phyloP scores from a whole-genome alignment of 225 moss, liverwort and hornwort genomes.

The Rhytidiadelphus loreus region DNA sequence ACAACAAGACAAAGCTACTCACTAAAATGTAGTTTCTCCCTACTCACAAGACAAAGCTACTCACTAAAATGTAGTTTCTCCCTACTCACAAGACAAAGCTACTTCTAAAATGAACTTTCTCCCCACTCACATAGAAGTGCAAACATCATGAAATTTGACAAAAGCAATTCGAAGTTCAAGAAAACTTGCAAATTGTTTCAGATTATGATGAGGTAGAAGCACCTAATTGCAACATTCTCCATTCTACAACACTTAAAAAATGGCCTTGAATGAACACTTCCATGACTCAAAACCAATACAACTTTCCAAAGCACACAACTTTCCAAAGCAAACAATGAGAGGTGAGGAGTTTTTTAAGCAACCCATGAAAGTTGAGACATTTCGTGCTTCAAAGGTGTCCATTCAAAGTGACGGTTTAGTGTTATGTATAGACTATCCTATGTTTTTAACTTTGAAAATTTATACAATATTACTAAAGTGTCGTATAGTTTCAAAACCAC shows the following conservation, averaged over 20 bases:
- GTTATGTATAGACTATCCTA: background rate
- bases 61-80: background rate
- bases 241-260: background rate
- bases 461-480: accelerated
- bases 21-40: background rate
- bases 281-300: background rate
- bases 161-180: accelerated
- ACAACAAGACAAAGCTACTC: background rate
- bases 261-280: background rate
- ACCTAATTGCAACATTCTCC: too few relatives aligned
- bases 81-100: background rate
- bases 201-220: background rate
- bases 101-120: background rate
- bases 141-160: background rate
- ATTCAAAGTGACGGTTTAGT: background rate
- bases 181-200: background rate
- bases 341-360: background rate
- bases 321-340: background rate
- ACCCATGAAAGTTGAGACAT: background rate
- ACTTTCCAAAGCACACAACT: background rate
- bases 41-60: background rate
- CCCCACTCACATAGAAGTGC: background rate
- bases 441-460: background rate
- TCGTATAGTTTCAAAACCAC: background rate
- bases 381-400: background rate